phyloP scores from a whole-genome alignment of 305 asterid genomes.

The Solanum chacoense region DNA sequence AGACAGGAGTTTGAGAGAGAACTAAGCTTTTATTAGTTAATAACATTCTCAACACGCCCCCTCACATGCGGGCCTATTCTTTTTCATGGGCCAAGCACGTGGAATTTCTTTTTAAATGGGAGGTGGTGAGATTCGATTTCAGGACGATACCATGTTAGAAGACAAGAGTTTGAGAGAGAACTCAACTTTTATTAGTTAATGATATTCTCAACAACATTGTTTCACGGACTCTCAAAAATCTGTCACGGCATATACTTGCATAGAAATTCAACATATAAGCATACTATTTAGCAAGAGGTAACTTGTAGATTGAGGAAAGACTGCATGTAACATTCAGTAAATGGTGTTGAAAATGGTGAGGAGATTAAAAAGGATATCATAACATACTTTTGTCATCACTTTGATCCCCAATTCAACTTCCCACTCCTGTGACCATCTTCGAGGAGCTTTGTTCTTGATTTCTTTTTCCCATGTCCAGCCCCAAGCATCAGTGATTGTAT shows the following conservation, averaged over 20 bases:
- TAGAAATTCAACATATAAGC: background rate
- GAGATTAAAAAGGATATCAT: background rate
- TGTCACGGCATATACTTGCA: background rate
- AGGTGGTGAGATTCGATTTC: background rate
- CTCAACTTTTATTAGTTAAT: background rate
- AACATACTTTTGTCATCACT: constrained; percentile 65
- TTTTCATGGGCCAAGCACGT: background rate
- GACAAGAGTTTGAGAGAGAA: background rate
- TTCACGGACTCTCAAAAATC: background rate
- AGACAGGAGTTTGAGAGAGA: background rate
- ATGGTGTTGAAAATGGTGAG: background rate
- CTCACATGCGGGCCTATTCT: background rate
- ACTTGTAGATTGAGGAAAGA: background rate
- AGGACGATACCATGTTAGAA: background rate
- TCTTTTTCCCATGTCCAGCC: constrained; percentile 98
- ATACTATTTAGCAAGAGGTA: background rate
- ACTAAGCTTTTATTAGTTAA: background rate
- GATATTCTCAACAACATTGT: background rate
- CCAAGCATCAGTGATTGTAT: constrained; percentile 97
- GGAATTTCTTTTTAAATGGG: background rate
- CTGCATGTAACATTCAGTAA: background rate
- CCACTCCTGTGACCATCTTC: constrained; percentile 98
- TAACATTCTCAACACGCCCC: background rate
- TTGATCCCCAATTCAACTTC: constrained; percentile 87
- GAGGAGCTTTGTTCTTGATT: constrained; percentile 71